Percentiles rank a stretch among this genome's conserved stretches.
Conservation (phyloP, 148 eudicot species). For the Suaeda aralocaspica region DNA sequence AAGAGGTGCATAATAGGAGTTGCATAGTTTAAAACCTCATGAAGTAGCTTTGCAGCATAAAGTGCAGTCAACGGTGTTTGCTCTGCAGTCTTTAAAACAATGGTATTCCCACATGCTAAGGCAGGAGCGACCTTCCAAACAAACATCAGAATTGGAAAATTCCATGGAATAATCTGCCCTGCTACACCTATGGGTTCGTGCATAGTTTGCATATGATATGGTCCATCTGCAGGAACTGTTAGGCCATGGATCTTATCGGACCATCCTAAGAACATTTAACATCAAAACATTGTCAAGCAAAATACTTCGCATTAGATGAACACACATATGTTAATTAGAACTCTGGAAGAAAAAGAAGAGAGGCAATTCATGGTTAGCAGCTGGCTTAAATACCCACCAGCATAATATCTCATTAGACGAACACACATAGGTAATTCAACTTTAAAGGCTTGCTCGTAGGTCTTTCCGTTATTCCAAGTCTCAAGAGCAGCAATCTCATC, state of each 20-base stretch:
- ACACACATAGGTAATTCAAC: constrained; percentile 58
- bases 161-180: constrained; percentile 87
- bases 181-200: constrained; percentile 85
- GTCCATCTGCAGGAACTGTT: constrained; percentile 68
- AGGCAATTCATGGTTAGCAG: too few species aligned
- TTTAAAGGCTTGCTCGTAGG: constrained; percentile 52
- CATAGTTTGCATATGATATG: constrained; percentile 53
- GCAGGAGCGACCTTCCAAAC: constrained; percentile 81
- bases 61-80: constrained; percentile 76
- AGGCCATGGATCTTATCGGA: constrained; percentile 80
- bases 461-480: constrained; percentile 75
- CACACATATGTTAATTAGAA: too few species aligned
- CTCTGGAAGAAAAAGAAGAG: too few species aligned
- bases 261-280: constrained; percentile 53
- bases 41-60: constrained; percentile 56
- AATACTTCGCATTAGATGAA: too few species aligned
- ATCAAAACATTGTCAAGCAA: too few species aligned
- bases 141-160: constrained; percentile 77
- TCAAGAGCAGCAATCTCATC: constrained; percentile 71
- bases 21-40: too few species aligned
- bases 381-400: constrained; percentile 49
- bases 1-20: too few species aligned
- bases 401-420: constrained; percentile 61
- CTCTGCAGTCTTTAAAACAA: constrained; percentile 74
- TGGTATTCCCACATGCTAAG: constrained; percentile 70